Percentiles rank a stretch among this genome's conserved stretches.
Conservation (phyloP, 306 rosid genomes). For the Quercus glauca region DNA sequence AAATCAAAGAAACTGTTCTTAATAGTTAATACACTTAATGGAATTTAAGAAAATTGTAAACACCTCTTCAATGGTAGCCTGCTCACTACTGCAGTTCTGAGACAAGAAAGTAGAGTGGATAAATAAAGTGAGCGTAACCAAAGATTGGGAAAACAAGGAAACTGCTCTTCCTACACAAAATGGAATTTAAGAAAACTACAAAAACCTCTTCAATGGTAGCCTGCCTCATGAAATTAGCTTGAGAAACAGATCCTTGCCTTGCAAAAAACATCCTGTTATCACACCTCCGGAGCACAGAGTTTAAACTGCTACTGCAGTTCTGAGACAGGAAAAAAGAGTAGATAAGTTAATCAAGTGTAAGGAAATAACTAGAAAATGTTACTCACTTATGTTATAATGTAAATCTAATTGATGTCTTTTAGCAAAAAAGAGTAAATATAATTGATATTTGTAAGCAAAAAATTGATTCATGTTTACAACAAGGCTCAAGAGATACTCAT, state of each 20-base stretch:
- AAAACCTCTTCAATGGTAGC: constrained; percentile 50
- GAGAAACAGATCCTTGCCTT: constrained; percentile 60
- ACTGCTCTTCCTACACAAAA: background rate
- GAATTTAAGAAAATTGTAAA: constrained; percentile 2
- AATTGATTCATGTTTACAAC: too few relatives aligned
- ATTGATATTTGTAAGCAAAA: too few relatives aligned
- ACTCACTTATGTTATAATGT: too few relatives aligned
- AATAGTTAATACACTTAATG: background rate
- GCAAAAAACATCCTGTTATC: constrained; percentile 58
- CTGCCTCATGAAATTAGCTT: constrained; percentile 64
- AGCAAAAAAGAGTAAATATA: too few relatives aligned
- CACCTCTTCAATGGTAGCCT: constrained; percentile 50
- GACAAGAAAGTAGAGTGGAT: background rate
- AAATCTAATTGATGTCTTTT: too few relatives aligned
- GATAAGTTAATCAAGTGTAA: background rate
- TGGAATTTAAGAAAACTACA: background rate
- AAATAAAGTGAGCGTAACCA: background rate
- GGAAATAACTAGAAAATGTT: too few relatives aligned
- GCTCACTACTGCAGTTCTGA: constrained; percentile 58
- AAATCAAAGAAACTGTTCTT: background rate
- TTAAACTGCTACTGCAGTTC: constrained; percentile 56
- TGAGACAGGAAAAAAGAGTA: constrained; percentile 22
- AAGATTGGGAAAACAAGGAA: background rate
- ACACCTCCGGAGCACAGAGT: constrained; percentile 47
- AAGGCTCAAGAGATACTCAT: too few relatives aligned